These are phyloP conservation scores for Tardiomyces digboiensis DNA, from an alignment of 1,139 yeast genomes.

Conservation along the genomic window DNA sequence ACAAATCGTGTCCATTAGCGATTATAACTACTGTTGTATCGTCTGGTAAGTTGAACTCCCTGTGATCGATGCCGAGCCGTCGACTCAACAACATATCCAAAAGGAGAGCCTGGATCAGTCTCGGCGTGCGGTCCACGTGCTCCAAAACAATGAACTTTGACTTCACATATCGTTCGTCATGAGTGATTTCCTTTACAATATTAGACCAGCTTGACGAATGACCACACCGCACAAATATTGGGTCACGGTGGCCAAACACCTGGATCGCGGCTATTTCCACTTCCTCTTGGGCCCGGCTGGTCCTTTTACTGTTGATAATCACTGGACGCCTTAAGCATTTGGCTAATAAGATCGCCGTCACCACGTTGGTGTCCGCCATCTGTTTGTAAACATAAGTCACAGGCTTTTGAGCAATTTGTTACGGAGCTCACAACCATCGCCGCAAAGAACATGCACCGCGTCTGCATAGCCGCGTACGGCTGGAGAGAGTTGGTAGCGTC, in stretches of 20 bases:
- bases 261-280: conserved; percentile 1
- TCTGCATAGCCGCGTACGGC: no score
- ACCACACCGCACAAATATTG: conserved; percentile 9
- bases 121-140: conserved; percentile 18
- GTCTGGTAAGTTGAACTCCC: conserved; percentile 6
- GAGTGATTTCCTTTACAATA: not conserved
- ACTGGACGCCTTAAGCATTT: not conserved
- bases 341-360: not conserved
- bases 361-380: conserved; percentile 1
- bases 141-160: conserved; percentile 13
- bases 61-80: not conserved
- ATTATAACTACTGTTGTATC: conserved; percentile 8
- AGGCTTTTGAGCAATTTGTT: no score
- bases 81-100: conserved; percentile 12
- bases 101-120: conserved; percentile 18
- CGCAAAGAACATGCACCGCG: no score
- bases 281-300: not conserved
- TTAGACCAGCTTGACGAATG: conserved; percentile 1
- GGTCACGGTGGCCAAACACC: conserved; percentile 4
- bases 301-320: not conserved
- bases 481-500: no score
- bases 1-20: conserved; percentile 3
- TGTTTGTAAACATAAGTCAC: no score
- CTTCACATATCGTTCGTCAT: not conserved
- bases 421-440: no score